phyloP scores from a whole-genome alignment of 257 asterid species.

The Osmanthus fragrans region DNA sequence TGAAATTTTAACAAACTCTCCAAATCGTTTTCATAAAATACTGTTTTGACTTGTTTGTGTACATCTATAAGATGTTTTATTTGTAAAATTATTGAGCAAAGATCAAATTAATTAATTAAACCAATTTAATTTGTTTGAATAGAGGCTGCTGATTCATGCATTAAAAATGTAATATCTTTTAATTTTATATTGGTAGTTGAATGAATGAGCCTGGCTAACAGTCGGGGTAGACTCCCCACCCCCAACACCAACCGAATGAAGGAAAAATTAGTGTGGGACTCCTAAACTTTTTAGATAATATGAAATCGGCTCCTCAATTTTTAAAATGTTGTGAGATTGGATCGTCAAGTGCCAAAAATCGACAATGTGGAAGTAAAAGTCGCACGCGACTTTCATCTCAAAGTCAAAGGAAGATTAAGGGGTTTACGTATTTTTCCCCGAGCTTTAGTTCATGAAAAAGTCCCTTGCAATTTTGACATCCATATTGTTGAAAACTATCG shows the following conservation, averaged over 20 bases:
- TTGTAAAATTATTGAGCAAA: not conserved
- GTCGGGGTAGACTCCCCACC: not conserved
- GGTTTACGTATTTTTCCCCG: too few species aligned
- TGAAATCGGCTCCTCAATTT: too few species aligned
- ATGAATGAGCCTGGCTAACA: constrained; percentile 18
- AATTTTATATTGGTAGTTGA: constrained; percentile 6
- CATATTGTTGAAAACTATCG: too few species aligned
- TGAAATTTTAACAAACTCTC: not conserved
- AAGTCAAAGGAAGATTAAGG: too few species aligned
- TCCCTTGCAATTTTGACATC: too few species aligned
- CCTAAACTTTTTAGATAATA: not conserved
- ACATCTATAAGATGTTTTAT: not conserved
- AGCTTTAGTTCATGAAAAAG: too few species aligned
- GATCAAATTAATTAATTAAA: not conserved
- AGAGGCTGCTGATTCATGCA: not conserved
- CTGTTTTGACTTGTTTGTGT: not conserved
- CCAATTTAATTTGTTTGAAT: not conserved
- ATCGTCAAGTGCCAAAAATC: too few species aligned
- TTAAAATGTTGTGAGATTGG: too few species aligned
- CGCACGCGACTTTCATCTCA: too few species aligned
- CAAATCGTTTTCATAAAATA: not conserved
- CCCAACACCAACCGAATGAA: too few species aligned
- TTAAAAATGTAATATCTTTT: not conserved
- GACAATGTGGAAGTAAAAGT: too few species aligned
- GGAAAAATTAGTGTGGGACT: not conserved